Conservation (phyloP, 257 asterid genomes). For the Nicotiana benthamiana region DNA sequence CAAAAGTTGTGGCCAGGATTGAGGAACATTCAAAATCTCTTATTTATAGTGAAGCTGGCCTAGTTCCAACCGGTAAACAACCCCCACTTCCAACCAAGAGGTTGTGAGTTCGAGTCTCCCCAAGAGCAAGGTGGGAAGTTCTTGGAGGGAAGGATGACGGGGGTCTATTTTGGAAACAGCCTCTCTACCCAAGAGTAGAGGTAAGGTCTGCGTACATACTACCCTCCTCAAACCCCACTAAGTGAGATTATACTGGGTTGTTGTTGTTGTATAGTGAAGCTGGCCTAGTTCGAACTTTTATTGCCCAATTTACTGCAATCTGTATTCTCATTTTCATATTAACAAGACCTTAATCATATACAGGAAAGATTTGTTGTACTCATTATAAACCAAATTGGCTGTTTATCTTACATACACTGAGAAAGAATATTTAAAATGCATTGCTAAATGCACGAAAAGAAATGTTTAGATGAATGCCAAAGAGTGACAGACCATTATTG, state of each 20-base stretch:
- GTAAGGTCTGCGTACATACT: no score
- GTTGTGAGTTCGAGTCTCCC: no score
- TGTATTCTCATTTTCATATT: background rate
- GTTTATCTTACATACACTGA: background rate
- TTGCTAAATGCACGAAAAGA: background rate
- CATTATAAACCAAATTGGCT: background rate
- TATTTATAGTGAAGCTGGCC: background rate
- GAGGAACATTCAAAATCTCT: background rate
- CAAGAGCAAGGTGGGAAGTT: no score
- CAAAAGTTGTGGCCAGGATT: background rate
- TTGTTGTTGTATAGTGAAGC: no score
- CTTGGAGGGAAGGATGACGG: no score
- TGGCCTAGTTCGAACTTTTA: background rate
- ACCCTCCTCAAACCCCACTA: no score
- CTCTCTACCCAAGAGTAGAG: no score
- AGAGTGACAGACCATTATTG: background rate
- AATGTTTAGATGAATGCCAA: background rate
- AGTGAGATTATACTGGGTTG: no score
- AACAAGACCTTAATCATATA: background rate
- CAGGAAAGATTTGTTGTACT: background rate
- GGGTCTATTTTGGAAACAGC: no score
- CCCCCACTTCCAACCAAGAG: no score
- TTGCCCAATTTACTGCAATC: background rate
- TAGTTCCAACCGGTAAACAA: background rate
- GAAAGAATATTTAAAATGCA: background rate